Evolutionary conservation across 768 basidiomycete genomes (phyloP).

Genomic region (Suillus tomentosus): DNA sequence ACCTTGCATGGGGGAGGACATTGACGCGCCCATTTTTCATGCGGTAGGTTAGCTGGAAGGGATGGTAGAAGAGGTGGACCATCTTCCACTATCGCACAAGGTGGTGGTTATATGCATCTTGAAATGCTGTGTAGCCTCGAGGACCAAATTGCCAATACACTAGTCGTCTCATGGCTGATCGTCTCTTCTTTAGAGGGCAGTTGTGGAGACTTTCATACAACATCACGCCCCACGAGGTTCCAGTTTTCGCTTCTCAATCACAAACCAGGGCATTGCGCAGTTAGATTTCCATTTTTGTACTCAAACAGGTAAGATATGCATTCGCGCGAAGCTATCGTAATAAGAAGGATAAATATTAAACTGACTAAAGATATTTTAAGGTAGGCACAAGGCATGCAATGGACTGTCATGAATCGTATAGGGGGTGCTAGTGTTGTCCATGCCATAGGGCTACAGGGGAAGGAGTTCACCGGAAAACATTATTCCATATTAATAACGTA

Average conservation of each 20-base stretch:
- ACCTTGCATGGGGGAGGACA: not conserved
- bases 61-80: not conserved
- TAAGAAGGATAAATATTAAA: not conserved
- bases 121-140: slow-evolving; percentile 2
- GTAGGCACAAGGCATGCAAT: not conserved
- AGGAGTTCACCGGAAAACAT: slow-evolving; percentile 2
- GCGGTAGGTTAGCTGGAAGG: not conserved
- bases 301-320: not conserved
- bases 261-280: not conserved
- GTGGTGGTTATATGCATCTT: not conserved
- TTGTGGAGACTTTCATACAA: not conserved
- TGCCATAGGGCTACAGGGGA: too few relatives aligned
- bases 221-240: not conserved
- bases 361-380: not conserved
- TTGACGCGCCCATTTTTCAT: slow-evolving; percentile 3
- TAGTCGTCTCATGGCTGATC: slow-evolving; percentile 6
- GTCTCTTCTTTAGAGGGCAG: slow-evolving; percentile 5
- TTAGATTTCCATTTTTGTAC: not conserved
- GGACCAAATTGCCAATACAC: not conserved
- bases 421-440: not conserved
- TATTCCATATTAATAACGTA: slow-evolving; percentile 24
- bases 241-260: not conserved
- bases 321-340: not conserved
- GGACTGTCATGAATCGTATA: not conserved
- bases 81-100: not conserved